Conservation (phyloP, 2,329 filamentous ascomycete genomes). For the Fusarium siculi region DNA sequence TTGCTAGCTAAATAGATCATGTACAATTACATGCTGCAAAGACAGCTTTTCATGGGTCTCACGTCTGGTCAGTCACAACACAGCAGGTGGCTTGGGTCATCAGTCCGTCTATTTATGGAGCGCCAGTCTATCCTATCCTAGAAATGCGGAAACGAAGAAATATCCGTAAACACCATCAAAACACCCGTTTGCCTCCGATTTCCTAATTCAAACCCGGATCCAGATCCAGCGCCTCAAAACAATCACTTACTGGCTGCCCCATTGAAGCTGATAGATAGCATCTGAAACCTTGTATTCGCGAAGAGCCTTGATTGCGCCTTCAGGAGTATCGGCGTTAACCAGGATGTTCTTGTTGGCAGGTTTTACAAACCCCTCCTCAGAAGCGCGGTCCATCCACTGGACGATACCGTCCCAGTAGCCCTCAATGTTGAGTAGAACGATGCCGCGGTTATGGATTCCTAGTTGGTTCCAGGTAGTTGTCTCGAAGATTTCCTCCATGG, state of each 20-base stretch:
- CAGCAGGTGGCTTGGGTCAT: constrained; percentile 29
- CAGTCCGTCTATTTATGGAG: constrained; percentile 40
- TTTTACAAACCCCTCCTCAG: constrained; percentile 81
- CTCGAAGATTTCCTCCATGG: constrained; percentile 95
- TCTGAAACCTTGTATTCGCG: constrained; percentile 79
- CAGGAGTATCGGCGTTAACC: constrained; percentile 76
- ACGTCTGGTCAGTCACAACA: constrained; percentile 20
- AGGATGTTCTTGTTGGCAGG: constrained; percentile 78
- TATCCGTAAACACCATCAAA: constrained; percentile 22
- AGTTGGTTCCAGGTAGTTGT: constrained; percentile 95
- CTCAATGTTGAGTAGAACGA: constrained; percentile 86
- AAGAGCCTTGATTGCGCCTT: constrained; percentile 77
- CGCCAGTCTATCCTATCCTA: constrained; percentile 34
- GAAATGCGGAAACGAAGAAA: constrained; percentile 17
- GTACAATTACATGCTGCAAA: constrained; percentile 50
- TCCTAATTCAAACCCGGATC: constrained; percentile 11
- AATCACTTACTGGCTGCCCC: constrained; percentile 72
- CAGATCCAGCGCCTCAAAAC: constrained; percentile 17
- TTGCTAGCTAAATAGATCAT: constrained; percentile 48
- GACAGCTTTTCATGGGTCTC: constrained; percentile 44
- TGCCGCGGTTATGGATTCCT: constrained; percentile 84
- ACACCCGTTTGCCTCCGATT: constrained; percentile 29
- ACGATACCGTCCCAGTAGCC: constrained; percentile 93
- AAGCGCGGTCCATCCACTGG: constrained; percentile 80
- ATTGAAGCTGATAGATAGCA: constrained; percentile 82